Base-by-base conservation (phyloP, 23 red algal genomes). In the Gracilaria caudata region DNA sequence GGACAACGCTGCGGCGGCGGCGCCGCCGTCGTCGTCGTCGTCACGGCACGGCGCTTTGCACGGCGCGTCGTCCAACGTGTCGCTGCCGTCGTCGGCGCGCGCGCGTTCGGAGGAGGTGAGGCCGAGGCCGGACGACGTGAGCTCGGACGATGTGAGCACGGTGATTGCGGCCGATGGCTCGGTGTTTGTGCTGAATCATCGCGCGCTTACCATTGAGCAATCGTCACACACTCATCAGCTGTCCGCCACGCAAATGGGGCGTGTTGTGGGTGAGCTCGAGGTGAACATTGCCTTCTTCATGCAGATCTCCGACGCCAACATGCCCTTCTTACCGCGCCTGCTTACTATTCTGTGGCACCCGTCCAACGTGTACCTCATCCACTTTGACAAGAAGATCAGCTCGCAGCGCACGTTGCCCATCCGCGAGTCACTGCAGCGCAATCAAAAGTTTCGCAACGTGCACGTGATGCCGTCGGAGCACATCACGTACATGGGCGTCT, bases 321-420 rank as follows among this genome's bases (percentile, higher is more conserved):
- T 84, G 0, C 39, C 40, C 36, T 78, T 92, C 9, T 20, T 95
- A 38, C 78, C 81, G 49, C 66, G 81, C 7, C 64, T 95, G 45
- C 78, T 95, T 29, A 55, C 28, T 17, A 32, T 64, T 17, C 60
- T 95, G 28, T 81, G 88, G 78, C 93, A 95, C 73, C 93, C 86
- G 5, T 4, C 37, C 19, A 90, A 95, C 79, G 57, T 90, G 26
- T 95, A 95, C 68, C 76, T 84, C 57, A 68, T 95, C 28, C 93
- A 95, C 78, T 95, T 95, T 58, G 93, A 95, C 66, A 25, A 55
- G 24, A 95, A 95, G 77, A 95, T 95, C n/a, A 36, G 77, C 26
- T 20, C 57, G 10, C 23, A 82, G 6, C 7, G 49, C 8, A 64
- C 76, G 24, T 21, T n/a, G 23, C 20, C 41, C 23, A 33, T 82